These are phyloP conservation scores for Cercospora berteroae DNA, from an alignment of 2,329 filamentous ascomycete species.

Conservation along the genomic window DNA sequence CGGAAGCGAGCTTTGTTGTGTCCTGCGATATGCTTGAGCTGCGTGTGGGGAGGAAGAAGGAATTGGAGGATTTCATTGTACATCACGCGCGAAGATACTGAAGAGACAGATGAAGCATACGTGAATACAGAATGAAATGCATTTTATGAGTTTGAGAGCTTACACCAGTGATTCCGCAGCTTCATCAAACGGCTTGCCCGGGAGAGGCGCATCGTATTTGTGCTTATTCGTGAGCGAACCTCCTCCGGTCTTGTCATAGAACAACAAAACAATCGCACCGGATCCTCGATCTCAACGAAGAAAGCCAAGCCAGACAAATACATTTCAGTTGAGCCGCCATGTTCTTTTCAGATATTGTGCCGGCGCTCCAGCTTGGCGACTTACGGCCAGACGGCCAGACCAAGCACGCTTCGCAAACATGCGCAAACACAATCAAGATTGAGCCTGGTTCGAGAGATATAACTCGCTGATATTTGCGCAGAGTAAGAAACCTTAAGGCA, in stretches of 20 bases:
- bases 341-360: background rate
- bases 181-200: background rate
- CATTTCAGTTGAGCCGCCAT: too few relatives aligned
- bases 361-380: background rate
- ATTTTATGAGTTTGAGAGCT: background rate
- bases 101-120: background rate
- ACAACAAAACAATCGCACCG: too few relatives aligned
- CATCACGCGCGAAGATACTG: background rate
- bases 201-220: too few relatives aligned
- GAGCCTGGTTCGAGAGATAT: background rate
- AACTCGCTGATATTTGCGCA: background rate
- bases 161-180: background rate
- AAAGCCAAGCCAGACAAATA: too few relatives aligned
- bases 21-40: background rate
- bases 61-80: background rate
- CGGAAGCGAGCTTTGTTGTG: background rate
- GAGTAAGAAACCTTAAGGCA: background rate
- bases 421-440: background rate
- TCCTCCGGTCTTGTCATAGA: too few relatives aligned
- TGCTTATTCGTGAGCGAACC: too few relatives aligned
- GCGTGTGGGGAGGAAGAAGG: background rate
- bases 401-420: background rate
- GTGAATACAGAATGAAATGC: background rate
- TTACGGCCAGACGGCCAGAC: background rate
- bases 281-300: too few relatives aligned